These are phyloP conservation scores for Ceratocystis diversiconidia DNA, from an alignment of 2,329 filamentous ascomycete species.

Conservation along the genomic window DNA sequence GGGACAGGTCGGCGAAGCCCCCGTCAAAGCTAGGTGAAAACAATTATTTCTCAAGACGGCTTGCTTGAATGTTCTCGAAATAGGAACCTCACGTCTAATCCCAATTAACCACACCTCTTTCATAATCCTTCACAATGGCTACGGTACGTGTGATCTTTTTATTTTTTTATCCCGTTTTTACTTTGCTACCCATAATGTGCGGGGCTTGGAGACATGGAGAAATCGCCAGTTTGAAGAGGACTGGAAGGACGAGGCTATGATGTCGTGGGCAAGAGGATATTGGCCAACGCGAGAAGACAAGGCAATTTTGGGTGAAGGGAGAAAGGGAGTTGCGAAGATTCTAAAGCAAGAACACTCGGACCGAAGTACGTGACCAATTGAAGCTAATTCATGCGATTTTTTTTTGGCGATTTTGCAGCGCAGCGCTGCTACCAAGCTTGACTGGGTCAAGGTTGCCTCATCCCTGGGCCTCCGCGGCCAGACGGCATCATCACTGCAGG, in stretches of 20 bases:
- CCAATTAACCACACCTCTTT: constrained; percentile 32
- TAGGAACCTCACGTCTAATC: constrained; percentile 28
- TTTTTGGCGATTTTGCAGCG: constrained; percentile 44
- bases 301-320: too few relatives aligned
- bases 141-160: constrained; percentile 40
- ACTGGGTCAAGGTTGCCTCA: constrained; percentile 90
- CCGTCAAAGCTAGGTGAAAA: constrained; percentile 16
- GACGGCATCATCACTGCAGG: constrained; percentile 78
- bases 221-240: too few relatives aligned
- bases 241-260: too few relatives aligned
- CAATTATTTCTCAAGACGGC: constrained; percentile 12
- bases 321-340: too few relatives aligned
- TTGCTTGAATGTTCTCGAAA: constrained; percentile 10
- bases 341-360: too few relatives aligned
- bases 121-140: constrained; percentile 47
- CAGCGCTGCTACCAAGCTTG: constrained; percentile 97
- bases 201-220: too few relatives aligned
- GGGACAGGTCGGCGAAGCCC: constrained; percentile 16
- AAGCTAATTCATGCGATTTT: constrained; percentile 4
- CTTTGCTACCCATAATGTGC: neutral
- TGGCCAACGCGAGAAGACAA: too few relatives aligned
- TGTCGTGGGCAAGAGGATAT: too few relatives aligned
- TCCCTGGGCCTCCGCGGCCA: constrained; percentile 93
- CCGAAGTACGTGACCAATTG: neutral
- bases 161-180: neutral